phyloP scores from a whole-genome alignment of 2,329 filamentous ascomycete species.

The Claviceps pazoutovae region DNA sequence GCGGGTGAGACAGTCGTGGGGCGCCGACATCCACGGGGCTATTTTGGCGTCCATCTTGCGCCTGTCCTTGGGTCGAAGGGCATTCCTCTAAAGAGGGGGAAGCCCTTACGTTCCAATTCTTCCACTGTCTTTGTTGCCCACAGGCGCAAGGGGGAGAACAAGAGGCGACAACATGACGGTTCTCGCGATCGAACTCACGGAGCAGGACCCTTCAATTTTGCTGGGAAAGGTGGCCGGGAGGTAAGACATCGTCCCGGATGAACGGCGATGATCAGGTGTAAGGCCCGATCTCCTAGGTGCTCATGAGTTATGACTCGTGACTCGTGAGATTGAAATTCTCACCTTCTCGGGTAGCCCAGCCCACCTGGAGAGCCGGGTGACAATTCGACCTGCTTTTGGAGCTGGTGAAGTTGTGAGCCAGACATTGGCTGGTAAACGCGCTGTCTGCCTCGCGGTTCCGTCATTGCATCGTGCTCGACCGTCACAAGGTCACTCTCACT shows the following conservation, averaged over 20 bases:
- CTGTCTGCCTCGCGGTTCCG: neutral
- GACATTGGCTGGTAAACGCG: neutral
- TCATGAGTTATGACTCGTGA: neutral
- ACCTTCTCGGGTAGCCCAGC: neutral
- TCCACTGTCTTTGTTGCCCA: neutral
- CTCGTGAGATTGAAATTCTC: neutral
- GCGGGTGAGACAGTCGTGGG: constrained; percentile 6
- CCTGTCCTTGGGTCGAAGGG: constrained; percentile 1
- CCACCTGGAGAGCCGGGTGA: neutral
- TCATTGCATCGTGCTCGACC: constrained; percentile 2
- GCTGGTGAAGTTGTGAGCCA: neutral
- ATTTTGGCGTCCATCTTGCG: constrained; percentile 1
- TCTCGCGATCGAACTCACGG: neutral
- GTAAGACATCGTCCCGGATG: neutral
- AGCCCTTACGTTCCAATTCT: constrained; percentile 1
- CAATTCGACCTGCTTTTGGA: neutral
- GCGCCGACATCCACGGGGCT: constrained; percentile 3
- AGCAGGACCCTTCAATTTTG: neutral
- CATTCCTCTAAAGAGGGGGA: constrained; percentile 7
- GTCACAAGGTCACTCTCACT: neutral
- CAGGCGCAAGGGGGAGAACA: neutral
- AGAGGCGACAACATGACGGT: neutral
- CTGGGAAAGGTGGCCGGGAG: constrained; percentile 1
- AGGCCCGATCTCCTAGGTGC: neutral
- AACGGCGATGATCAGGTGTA: neutral